These are phyloP conservation scores for Pholiota molesta DNA, from an alignment of 768 basidiomycete genomes.

Conservation along the genomic window DNA sequence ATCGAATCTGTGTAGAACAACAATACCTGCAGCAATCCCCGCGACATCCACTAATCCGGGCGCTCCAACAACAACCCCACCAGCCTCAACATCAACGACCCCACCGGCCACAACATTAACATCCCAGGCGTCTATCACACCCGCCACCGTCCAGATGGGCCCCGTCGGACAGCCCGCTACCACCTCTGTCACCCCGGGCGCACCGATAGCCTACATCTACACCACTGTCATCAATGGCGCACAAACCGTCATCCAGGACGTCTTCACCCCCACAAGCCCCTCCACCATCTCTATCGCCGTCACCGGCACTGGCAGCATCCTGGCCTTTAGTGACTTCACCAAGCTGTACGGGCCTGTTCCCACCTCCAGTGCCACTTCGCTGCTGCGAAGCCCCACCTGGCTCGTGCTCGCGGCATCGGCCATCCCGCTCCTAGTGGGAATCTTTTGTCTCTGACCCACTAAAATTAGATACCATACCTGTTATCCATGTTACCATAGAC, in stretches of 20 bases:
- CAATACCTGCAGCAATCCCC: conserved; percentile 15
- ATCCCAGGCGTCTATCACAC: conserved; percentile 18
- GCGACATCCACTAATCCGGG: conserved; percentile 5
- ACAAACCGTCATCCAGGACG: conserved; percentile 34
- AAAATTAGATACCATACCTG: background rate
- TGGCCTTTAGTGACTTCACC: conserved; percentile 35
- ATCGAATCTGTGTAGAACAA: background rate
- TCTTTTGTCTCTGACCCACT: background rate
- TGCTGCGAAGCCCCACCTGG: background rate
- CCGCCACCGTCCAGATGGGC: conserved; percentile 36
- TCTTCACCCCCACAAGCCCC: conserved; percentile 44
- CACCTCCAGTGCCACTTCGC: background rate
- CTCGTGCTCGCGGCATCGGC: background rate
- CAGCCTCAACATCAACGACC: conserved; percentile 14
- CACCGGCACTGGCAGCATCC: conserved; percentile 35
- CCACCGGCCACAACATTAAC: background rate
- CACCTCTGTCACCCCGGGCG: conserved; percentile 40
- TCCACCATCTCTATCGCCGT: conserved; percentile 27
- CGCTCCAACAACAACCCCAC: conserved; percentile 25
- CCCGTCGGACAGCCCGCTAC: conserved; percentile 60
- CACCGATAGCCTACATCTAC: conserved; percentile 52
- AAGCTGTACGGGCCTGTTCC: conserved; percentile 25
- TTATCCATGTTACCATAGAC: background rate
- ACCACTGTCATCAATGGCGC: conserved; percentile 48
- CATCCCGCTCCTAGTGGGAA: background rate